These are phyloP conservation scores for Mycena metata DNA, from an alignment of 768 basidiomycete genomes.

Conservation along the genomic window DNA sequence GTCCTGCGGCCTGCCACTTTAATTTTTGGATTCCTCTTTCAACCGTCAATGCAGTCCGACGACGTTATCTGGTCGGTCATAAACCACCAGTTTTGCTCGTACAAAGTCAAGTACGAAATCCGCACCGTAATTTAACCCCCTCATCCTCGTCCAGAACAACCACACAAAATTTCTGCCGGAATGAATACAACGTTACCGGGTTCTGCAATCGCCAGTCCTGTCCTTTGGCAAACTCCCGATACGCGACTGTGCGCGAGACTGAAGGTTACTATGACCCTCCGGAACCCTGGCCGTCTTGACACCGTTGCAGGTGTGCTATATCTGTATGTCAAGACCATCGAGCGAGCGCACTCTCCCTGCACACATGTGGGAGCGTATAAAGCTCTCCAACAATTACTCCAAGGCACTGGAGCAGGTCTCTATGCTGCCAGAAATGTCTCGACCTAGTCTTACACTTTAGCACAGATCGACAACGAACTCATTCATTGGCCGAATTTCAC, in stretches of 20 bases:
- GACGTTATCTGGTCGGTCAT: slow-evolving; percentile 99
- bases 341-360: slow-evolving; percentile 96
- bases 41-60: slow-evolving; percentile 84
- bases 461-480: slow-evolving; percentile 92
- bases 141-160: slow-evolving; percentile 71
- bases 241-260: slow-evolving; percentile 97
- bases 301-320: slow-evolving; percentile 79
- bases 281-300: slow-evolving; percentile 11
- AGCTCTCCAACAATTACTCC: slow-evolving; percentile 92
- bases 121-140: slow-evolving; percentile 1
- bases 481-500: slow-evolving; percentile 99
- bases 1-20: background rate
- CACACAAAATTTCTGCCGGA: slow-evolving; percentile 98
- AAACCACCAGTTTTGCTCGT: slow-evolving; percentile 96
- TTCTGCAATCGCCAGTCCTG: slow-evolving; percentile 96
- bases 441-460: background rate
- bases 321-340: slow-evolving; percentile 97
- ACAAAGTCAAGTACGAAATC: slow-evolving; percentile 95
- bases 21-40: slow-evolving; percentile 4
- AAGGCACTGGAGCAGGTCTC: slow-evolving; percentile 95
- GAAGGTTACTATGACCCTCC: slow-evolving; percentile 71
- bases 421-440: slow-evolving; percentile 19
- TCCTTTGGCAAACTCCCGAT: slow-evolving; percentile 97
- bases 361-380: slow-evolving; percentile 97
- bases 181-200: slow-evolving; percentile 98